Percentiles rank a stretch among this genome's conserved stretches.
phyloP scores from a whole-genome alignment of 2,329 filamentous ascomycete species.

The Thielaviopsis punctulata region DNA sequence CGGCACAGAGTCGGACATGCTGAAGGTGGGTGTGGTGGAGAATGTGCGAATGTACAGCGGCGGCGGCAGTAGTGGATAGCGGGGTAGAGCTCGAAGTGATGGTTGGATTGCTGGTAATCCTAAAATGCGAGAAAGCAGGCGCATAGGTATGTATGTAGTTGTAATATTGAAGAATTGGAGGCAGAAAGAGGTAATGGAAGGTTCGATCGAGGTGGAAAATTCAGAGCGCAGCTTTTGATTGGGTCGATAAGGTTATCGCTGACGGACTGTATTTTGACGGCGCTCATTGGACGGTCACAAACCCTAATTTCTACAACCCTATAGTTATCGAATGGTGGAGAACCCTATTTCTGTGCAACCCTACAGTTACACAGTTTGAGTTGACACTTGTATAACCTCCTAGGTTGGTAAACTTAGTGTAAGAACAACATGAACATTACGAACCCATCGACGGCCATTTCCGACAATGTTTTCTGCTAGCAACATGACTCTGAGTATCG shows the following conservation, averaged over 20 bases:
- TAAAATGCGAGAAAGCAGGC: background rate
- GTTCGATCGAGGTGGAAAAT: conserved; percentile 1
- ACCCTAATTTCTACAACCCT: background rate
- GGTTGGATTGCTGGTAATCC: background rate
- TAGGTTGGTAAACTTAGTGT: too few species aligned
- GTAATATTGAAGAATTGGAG: background rate
- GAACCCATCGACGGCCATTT: too few species aligned
- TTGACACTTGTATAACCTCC: too few species aligned
- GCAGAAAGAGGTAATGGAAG: background rate
- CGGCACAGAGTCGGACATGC: conserved; percentile 2
- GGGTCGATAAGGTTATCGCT: conserved; percentile 4
- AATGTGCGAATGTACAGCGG: background rate
- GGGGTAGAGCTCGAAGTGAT: background rate
- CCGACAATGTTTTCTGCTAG: too few species aligned
- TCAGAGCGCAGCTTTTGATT: conserved; percentile 6
- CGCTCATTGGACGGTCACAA: background rate
- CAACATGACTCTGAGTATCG: too few species aligned
- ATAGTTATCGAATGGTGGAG: background rate
- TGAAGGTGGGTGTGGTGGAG: background rate
- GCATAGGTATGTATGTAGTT: background rate
- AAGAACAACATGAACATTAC: too few species aligned
- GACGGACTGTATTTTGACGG: background rate
- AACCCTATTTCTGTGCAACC: too few species aligned
- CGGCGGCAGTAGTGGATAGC: background rate
- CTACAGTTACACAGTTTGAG: too few species aligned